Percentiles rank a stretch among this genome's conserved stretches.
These are phyloP conservation scores for Elaeagnus macrophylla DNA, from an alignment of 306 rosid species.

Conservation along the genomic window DNA sequence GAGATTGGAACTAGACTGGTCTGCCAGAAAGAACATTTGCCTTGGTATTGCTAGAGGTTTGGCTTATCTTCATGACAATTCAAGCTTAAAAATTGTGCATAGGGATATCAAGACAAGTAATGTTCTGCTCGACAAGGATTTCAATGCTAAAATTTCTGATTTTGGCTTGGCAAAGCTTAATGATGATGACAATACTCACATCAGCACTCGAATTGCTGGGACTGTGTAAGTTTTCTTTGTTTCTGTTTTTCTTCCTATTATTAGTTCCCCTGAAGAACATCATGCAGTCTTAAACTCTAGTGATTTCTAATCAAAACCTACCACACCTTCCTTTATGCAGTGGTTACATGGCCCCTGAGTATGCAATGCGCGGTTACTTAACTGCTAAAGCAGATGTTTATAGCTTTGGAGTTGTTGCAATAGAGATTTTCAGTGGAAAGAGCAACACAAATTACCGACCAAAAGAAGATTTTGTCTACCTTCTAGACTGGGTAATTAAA, in stretches of 20 bases:
- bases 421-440: slow-evolving; percentile 82
- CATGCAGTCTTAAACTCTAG: neutral
- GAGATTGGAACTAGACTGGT: slow-evolving; percentile 59
- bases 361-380: slow-evolving; percentile 92
- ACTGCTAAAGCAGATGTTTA: slow-evolving; percentile 81
- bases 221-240: slow-evolving; percentile 62
- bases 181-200: slow-evolving; percentile 79
- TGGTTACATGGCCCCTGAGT: slow-evolving; percentile 98
- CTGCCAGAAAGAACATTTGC: slow-evolving; percentile 79
- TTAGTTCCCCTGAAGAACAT: neutral
- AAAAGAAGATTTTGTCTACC: slow-evolving; percentile 73
- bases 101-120: slow-evolving; percentile 93
- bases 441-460: slow-evolving; percentile 91
- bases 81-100: slow-evolving; percentile 72
- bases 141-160: slow-evolving; percentile 82
- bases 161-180: slow-evolving; percentile 93
- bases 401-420: slow-evolving; percentile 86
- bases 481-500: slow-evolving; percentile 82
- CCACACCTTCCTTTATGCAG: slow-evolving; percentile 28
- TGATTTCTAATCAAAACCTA: slow-evolving; percentile 3
- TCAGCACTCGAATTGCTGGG: slow-evolving; percentile 90
- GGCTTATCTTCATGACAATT: slow-evolving; percentile 87
- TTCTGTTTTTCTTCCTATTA: too few relatives aligned
- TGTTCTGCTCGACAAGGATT: slow-evolving; percentile 83
- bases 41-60: slow-evolving; percentile 84